A percentile compares a stretch with the other conserved stretches of the same genome.
Conservation (phyloP, 163 green algal species). For the Dunaliella salina region DNA sequence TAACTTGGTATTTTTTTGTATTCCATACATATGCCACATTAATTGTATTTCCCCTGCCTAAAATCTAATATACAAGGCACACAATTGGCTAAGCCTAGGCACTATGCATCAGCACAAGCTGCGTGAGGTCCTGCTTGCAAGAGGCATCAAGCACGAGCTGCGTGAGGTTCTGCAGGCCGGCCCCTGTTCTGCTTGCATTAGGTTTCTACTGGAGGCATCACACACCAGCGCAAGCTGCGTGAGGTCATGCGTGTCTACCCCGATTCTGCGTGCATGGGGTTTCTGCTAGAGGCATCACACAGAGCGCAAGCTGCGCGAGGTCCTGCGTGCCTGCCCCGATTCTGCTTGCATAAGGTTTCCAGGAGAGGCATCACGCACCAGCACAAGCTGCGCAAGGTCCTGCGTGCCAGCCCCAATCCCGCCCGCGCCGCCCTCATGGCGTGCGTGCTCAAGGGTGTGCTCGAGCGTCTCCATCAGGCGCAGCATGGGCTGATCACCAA, state of each 20-base stretch:
- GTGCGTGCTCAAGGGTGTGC: conserved; percentile 63
- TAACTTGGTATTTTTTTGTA: no score
- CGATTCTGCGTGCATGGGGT: no score
- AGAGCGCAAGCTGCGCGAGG: conserved; percentile 82
- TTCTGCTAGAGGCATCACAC: no score
- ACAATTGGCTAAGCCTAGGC: no score
- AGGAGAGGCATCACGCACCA: conserved; percentile 53
- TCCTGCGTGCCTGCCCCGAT: conserved; percentile 45
- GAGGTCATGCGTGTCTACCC: conserved; percentile 40
- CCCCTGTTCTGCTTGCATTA: conserved; percentile 37
- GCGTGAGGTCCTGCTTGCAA: no score
- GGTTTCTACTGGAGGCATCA: neutral
- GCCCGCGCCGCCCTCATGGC: conserved; percentile 25
- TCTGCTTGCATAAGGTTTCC: no score
- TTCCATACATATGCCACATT: no score
- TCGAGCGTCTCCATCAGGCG: conserved; percentile 74
- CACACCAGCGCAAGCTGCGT: no score
- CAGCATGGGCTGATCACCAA: conserved; percentile 85
- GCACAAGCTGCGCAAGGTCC: conserved; percentile 71
- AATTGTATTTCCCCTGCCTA: no score
- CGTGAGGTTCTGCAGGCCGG: conserved; percentile 37
- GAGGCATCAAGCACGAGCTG: conserved; percentile 78
- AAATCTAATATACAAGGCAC: no score
- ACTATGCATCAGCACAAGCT: no score
- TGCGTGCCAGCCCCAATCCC: conserved; percentile 41